Base-by-base conservation (phyloP, 768 basidiomycete species). In the Termitomyces sp. region DNA sequence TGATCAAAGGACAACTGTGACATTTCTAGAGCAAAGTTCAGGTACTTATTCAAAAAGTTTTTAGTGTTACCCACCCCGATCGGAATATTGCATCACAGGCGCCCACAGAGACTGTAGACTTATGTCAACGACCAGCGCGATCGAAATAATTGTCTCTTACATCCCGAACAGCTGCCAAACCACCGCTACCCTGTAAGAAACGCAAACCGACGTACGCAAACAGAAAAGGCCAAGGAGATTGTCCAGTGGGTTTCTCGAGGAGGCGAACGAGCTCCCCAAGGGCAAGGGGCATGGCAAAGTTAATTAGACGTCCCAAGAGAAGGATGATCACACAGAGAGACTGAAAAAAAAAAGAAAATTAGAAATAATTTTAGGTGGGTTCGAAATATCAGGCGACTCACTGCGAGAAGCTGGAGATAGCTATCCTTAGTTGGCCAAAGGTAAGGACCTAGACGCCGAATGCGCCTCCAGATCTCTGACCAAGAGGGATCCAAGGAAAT, bases 1-100 rank as follows among this genome's bases (percentile, higher is more conserved):
- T 96, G 95, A 62, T 94, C 85, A 74, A 91, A 92, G 11, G 93
- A 90, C 56, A 95, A 78, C 67, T 87, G 81, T 1, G 89, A 89
- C 93, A 96, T 95, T 73, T 92, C 91, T 88, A 66, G 16, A 65
- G 18, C 22, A 28, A 38, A 61, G 5, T 57, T 59, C 38, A 57
- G 59, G 13, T 44, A 63, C 46, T 36, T 49, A 54, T 20, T 45
- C 54, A 28, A 36, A 32, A 35, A 46, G 18, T 12, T 42, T 20
- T 11, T 18, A 46, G 24, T 6, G 33, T 33, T 24, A 28, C 45
- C 61, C 64, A 83, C 84, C 84, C 67, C 88, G 77, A 69, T 96
- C 92, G 0, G 91, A 92, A 71, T 87, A 91, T 73, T 94, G 92
- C 84, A 94, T 90, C 46, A 98, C 90, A 1, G 94, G 92, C 2